A percentile compares a stretch with the other conserved stretches of the same genome.
Evolutionary conservation across 257 asterid species (phyloP).

Genomic region (Fraxinus anomala): DNA sequence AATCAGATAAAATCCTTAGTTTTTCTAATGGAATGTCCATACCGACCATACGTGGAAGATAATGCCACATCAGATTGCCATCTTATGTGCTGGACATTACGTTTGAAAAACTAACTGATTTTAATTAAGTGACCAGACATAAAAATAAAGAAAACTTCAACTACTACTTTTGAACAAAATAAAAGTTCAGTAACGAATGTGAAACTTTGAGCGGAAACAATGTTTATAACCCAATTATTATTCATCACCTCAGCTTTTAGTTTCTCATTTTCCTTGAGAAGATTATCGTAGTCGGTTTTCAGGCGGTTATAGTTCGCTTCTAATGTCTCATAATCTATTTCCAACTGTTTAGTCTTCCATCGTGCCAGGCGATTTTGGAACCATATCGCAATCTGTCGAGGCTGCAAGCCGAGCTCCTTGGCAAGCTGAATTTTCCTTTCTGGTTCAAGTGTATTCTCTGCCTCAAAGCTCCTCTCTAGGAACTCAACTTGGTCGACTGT

Average conservation of each 20-base stretch:
- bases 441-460: conserved; percentile 78
- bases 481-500: conserved; percentile 63
- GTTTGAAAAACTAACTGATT: neutral
- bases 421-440: conserved; percentile 77
- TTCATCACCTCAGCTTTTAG: conserved; percentile 61
- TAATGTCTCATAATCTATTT: conserved; percentile 61
- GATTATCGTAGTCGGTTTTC: conserved; percentile 54
- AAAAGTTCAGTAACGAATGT: neutral
- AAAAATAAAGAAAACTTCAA: neutral
- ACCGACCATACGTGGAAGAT: neutral
- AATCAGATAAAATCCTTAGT: neutral
- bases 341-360: conserved; percentile 73
- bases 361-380: conserved; percentile 85
- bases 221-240: neutral
- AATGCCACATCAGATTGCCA: neutral
- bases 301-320: conserved; percentile 48
- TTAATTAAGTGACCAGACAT: neutral
- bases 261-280: conserved; percentile 63
- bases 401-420: conserved; percentile 70
- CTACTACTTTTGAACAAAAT: neutral
- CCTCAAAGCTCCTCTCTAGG: conserved; percentile 70
- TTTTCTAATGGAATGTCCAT: neutral
- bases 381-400: conserved; percentile 82
- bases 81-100: neutral
- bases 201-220: neutral